Conservation (phyloP, 495 filamentous ascomycete genomes). For the Penicillium canescens region DNA sequence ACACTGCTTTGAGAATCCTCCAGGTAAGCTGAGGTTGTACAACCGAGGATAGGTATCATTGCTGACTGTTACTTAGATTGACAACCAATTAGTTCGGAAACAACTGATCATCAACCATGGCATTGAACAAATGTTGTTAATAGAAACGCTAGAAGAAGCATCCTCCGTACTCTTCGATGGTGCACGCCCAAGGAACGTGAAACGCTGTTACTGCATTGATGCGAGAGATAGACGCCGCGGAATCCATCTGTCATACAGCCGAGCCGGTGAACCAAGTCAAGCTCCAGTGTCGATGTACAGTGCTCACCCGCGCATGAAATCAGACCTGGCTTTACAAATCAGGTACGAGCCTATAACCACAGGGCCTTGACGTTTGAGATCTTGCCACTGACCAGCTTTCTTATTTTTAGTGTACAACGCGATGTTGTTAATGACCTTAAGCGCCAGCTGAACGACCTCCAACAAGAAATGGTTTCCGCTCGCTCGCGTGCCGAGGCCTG, state of each 20-base stretch:
- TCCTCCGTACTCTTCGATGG: slow-evolving; percentile 68
- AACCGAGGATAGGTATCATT: slow-evolving; percentile 7
- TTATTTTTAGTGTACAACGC: slow-evolving; percentile 39
- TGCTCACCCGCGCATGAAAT: slow-evolving; percentile 71
- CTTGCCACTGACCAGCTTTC: no score
- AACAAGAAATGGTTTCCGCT: slow-evolving; percentile 34
- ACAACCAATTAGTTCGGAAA: slow-evolving; percentile 73
- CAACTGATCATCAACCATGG: slow-evolving; percentile 79
- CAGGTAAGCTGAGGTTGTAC: slow-evolving; percentile 43
- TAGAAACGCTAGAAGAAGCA: slow-evolving; percentile 65
- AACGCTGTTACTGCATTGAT: slow-evolving; percentile 63
- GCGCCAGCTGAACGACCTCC: slow-evolving; percentile 35
- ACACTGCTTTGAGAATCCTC: slow-evolving; percentile 77
- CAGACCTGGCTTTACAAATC: slow-evolving; percentile 70
- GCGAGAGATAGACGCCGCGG: slow-evolving; percentile 62
- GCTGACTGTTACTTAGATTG: slow-evolving; percentile 52
- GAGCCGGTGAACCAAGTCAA: slow-evolving; percentile 54
- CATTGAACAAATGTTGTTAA: slow-evolving; percentile 83
- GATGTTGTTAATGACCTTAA: slow-evolving; percentile 44
- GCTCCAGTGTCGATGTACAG: slow-evolving; percentile 52
- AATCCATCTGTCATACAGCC: slow-evolving; percentile 57
- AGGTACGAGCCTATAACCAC: slow-evolving; percentile 31
- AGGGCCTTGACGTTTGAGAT: no score
- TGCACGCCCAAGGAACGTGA: slow-evolving; percentile 65
- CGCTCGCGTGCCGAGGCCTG: slow-evolving; percentile 32